A percentile compares a stretch with the other conserved stretches of the same genome.
These are phyloP conservation scores for Protomyces inouyei DNA, from an alignment of 1,139 yeast genomes.

Conservation along the genomic window DNA sequence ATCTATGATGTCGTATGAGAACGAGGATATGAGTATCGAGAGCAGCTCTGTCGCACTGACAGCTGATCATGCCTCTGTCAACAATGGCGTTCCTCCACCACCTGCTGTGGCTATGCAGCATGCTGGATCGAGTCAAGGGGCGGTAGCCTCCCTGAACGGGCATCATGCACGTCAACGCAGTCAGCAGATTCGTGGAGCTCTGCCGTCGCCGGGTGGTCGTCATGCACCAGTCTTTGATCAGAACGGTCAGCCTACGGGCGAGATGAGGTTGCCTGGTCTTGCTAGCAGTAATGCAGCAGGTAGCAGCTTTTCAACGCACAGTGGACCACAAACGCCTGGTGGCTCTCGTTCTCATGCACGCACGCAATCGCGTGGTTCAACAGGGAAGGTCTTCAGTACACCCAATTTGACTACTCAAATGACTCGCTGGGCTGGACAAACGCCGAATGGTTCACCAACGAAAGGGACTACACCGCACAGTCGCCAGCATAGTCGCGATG, in stretches of 20 bases:
- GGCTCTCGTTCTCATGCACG: conserved; percentile 13
- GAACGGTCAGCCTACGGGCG: background rate
- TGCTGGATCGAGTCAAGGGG: background rate
- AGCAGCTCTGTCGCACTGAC: conserved; percentile 9
- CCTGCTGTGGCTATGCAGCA: background rate
- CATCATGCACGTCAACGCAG: background rate
- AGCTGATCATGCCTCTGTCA: conserved; percentile 4
- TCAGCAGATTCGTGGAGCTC: background rate
- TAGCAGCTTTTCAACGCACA: background rate
- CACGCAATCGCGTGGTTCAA: conserved; percentile 3
- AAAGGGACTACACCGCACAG: background rate
- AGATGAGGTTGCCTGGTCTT: background rate
- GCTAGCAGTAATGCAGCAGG: background rate
- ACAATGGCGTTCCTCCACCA: conserved; percentile 7
- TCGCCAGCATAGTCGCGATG: conserved; percentile 7
- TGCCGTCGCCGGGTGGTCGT: background rate
- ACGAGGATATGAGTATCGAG: conserved; percentile 17
- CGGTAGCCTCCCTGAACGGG: background rate
- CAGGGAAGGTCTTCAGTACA: conserved; percentile 11
- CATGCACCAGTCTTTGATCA: background rate
- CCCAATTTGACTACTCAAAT: conserved; percentile 23
- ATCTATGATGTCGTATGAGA: conserved; percentile 24
- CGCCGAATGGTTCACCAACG: conserved; percentile 17
- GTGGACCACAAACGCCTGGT: conserved; percentile 18
- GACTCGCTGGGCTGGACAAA: conserved; percentile 10